Base-by-base conservation (phyloP, 1,284 basidiomycete species). In the Ganoderma meredithae region DNA sequence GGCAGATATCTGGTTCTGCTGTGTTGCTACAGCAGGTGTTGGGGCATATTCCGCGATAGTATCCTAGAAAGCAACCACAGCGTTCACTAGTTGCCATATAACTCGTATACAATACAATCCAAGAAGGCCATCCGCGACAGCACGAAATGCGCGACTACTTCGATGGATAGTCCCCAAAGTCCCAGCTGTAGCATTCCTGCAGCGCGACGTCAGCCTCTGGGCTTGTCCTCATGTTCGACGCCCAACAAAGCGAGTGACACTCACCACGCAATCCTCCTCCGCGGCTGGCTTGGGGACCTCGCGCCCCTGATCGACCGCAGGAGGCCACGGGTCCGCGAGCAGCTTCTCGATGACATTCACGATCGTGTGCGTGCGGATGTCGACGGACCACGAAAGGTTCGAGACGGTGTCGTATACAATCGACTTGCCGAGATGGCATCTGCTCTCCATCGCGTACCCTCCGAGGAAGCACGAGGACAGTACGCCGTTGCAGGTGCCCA, bases 391-490 rank as follows among this genome's bases (percentile, higher is more conserved):
- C 9, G 91, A 91, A 33, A 92, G 84, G 73, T 94, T 90, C 4
- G 89, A 89, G 49, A 97, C 94, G 0, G 96, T 97, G 77, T 98
- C 96, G 81, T 97, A 98, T 36, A 97, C 79, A 70, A 98, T 93
- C 1, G 90, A 90, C 79, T 88, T 85, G 15, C 96, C 96, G 6
- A 93, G 85, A 76, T 97, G 96, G 77, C 96, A 98, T 89, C 84
- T 83, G 66, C 88, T 86, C 79, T 95, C 93, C 87, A 95, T 85
- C 0, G 94, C 93, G 74, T 92, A 95, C 25, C 93, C 93, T 36
- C 83, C 91, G 1, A 93, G 74, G 1, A 90, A 86, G 74, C 93
- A 95, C 1, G 87, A 86, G 0, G 92, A 94, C 0, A 92, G 73
- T 4, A 93, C 82, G 5, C 94, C 94, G 68, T 88, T 94, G 77